Percentiles rank a stretch among this genome's conserved stretches.
Conservation (phyloP, 2,329 filamentous ascomycete species). For the Dissoconium aciculare region DNA sequence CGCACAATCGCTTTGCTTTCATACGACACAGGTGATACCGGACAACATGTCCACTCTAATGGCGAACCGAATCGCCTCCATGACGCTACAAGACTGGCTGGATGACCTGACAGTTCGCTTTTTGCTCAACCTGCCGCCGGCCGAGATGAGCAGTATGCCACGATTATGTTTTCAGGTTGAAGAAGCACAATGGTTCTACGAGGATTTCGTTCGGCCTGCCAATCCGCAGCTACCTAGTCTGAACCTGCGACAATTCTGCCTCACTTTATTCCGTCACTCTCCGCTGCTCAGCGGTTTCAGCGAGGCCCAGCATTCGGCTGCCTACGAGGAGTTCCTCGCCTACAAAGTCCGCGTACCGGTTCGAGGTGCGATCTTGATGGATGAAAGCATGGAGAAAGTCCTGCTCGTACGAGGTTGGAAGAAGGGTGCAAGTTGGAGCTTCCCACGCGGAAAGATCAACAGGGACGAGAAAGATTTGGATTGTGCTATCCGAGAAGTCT, state of each 20-base stretch:
- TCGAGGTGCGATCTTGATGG: constrained; percentile 82
- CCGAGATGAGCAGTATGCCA: constrained; percentile 77
- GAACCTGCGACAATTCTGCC: constrained; percentile 68
- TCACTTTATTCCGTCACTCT: constrained; percentile 87
- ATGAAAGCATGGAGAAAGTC: constrained; percentile 83
- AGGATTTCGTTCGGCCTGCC: constrained; percentile 83
- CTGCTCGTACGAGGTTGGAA: constrained; percentile 97
- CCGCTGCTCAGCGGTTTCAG: constrained; percentile 74
- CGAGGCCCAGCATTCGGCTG: constrained; percentile 59
- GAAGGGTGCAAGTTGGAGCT: constrained; percentile 91
- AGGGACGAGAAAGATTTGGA: constrained; percentile 89
- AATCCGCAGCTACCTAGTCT: constrained; percentile 71
- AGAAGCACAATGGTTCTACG: constrained; percentile 99
- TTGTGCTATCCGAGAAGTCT: constrained; percentile 86
- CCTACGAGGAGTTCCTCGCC: constrained; percentile 79
- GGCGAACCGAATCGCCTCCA: constrained; percentile 22
- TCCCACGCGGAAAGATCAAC: constrained; percentile 94
- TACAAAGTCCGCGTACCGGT: constrained; percentile 95
- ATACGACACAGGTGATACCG: constrained; percentile 2
- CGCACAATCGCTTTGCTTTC: not conserved
- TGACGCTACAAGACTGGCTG: constrained; percentile 88
- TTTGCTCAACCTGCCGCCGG: constrained; percentile 87
- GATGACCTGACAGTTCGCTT: constrained; percentile 97
- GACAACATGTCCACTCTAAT: constrained; percentile 49
- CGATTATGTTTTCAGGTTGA: constrained; percentile 98